phyloP scores from a whole-genome alignment of 73 alveolate genomes.

The Tetrahymena malaccensis region DNA sequence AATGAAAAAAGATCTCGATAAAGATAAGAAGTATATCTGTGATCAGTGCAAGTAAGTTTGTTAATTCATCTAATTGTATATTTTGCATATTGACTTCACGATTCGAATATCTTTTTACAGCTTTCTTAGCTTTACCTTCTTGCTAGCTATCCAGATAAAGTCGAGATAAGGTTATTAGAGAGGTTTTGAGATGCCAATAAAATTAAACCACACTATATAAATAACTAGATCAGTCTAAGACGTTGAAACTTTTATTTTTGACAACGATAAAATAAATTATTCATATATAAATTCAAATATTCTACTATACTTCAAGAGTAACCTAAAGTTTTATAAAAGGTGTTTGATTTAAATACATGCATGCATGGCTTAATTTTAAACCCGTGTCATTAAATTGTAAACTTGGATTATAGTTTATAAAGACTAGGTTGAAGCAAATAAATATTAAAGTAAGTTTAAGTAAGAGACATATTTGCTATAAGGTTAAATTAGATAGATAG shows the following conservation, averaged over 20 bases:
- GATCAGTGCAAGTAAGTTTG: neutral
- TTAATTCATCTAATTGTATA: neutral
- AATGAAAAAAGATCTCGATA: neutral
- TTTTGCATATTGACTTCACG: neutral
- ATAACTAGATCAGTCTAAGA: neutral
- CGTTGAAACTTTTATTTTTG: neutral
- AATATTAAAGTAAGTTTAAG: neutral
- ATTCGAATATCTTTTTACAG: neutral
- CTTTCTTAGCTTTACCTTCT: neutral
- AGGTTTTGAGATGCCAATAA: neutral
- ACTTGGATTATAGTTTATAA: too few species aligned
- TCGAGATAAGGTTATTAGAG: neutral
- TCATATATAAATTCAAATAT: neutral
- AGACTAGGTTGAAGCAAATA: neutral
- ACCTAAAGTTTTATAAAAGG: neutral
- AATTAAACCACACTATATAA: neutral
- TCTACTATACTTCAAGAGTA: neutral
- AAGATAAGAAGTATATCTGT: neutral
- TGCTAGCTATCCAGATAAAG: neutral
- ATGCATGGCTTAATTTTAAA: too few species aligned
- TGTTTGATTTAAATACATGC: neutral
- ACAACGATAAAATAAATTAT: neutral
- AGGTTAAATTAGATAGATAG: too few species aligned
- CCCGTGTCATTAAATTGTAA: too few species aligned
- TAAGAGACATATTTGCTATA: too few species aligned